Evolutionary conservation across 192 early-diverging fungal genomes (phyloP).

Genomic region (Chytriomyces hyalinus): DNA sequence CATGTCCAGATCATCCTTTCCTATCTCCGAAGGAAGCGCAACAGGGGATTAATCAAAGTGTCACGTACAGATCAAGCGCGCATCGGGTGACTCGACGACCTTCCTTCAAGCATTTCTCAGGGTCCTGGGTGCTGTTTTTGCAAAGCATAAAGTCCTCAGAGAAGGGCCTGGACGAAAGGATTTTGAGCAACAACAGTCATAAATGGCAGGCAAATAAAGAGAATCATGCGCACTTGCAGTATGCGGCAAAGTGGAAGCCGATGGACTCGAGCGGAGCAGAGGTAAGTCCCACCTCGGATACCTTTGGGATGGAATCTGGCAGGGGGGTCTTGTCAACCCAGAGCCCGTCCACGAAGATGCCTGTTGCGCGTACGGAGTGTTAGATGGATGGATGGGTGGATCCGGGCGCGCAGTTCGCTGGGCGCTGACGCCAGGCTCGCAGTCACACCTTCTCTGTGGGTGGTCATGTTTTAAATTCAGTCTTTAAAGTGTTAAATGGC

Average conservation of each 20-base stretch:
- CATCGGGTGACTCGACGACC: conserved; percentile 96
- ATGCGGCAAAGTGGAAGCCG: conserved; percentile 85
- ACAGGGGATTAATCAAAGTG: conserved; percentile 5
- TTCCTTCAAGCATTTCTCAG: conserved; percentile 89
- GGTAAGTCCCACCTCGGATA: conserved; percentile 87
- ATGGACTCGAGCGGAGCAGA: conserved; percentile 92
- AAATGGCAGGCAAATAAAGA: background rate
- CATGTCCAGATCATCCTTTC: no score
- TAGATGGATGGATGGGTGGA: background rate
- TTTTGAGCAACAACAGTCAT: background rate
- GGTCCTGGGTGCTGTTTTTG: conserved; percentile 89
- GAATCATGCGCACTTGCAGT: conserved; percentile 74
- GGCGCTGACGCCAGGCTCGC: background rate
- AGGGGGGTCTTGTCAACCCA: conserved; percentile 88
- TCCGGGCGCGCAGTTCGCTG: background rate
- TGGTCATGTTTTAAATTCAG: conserved; percentile 21
- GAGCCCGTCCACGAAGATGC: conserved; percentile 58
- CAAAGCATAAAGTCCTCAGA: conserved; percentile 97
- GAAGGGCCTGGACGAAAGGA: conserved; percentile 51
- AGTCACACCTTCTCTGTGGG: conserved; percentile 32
- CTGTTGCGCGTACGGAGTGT: conserved; percentile 9
- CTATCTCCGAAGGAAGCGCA: background rate
- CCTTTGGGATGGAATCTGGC: conserved; percentile 69
- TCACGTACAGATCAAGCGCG: conserved; percentile 75
- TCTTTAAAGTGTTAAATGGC: background rate